phyloP scores from a whole-genome alignment of 345 rosid species.

The Aquilaria yunnanensis region DNA sequence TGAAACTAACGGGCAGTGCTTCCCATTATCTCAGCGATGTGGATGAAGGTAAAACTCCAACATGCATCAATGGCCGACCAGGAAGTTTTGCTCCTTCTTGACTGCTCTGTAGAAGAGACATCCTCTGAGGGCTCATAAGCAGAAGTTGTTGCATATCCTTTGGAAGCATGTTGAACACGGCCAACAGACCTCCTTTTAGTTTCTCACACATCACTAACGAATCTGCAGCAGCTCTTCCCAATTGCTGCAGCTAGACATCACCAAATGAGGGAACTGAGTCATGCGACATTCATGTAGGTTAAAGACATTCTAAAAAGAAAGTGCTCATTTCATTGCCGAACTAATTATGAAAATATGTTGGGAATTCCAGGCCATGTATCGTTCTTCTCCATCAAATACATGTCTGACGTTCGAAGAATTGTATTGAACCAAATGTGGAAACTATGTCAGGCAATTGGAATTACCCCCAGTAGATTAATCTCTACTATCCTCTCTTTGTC shows the following conservation, averaged over 20 bases:
- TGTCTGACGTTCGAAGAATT: too few relatives aligned
- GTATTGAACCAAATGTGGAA: too few relatives aligned
- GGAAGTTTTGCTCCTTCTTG: conserved; percentile 22
- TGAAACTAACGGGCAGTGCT: conserved; percentile 2
- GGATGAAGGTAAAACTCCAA: conserved; percentile 15
- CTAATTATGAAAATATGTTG: too few relatives aligned
- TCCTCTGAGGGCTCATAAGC: conserved; percentile 79
- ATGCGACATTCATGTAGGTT: neutral
- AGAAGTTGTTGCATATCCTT: conserved; percentile 86
- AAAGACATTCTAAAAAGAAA: too few relatives aligned
- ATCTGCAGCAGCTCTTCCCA: conserved; percentile 36
- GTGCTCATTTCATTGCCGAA: too few relatives aligned
- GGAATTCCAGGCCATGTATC: too few relatives aligned
- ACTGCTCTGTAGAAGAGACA: conserved; percentile 51
- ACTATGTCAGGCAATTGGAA: too few relatives aligned
- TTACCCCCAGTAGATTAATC: too few relatives aligned
- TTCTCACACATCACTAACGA: conserved; percentile 47
- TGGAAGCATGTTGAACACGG: conserved; percentile 67
- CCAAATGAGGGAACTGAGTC: neutral
- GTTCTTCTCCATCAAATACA: too few relatives aligned
- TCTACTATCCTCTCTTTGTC: too few relatives aligned
- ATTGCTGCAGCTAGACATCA: conserved; percentile 41
- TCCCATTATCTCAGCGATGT: conserved; percentile 17
- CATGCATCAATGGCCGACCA: conserved; percentile 22
- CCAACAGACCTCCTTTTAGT: conserved; percentile 71